Base-by-base conservation (phyloP, 768 basidiomycete species). In the Suillus brevipes region DNA sequence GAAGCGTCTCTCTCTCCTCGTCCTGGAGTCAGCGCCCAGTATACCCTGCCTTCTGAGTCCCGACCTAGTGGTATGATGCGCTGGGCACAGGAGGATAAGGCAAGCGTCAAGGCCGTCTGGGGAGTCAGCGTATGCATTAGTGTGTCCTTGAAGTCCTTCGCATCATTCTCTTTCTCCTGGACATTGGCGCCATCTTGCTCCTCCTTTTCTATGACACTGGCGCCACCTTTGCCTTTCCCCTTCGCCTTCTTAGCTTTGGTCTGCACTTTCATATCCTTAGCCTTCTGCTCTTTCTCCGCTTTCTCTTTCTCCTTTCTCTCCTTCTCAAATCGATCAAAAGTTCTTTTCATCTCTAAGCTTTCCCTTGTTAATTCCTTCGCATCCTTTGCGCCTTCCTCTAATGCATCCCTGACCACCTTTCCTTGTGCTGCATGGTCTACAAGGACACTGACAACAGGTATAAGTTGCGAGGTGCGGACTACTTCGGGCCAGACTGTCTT, bases 21-120 rank as follows among this genome's bases (percentile, higher is more conserved):
- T 23, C 87, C 83, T 6, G 91, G 88, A 0, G 86, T 84, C 34
- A 91, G 76, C 12, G 83, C 84, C 79, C 87, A 92, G 72, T 91
- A 94, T 23, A 80, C 69, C 23, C 91, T 84, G 13, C 89, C 89
- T 8, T 88, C 89, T 16, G 73, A 65, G 70, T 94, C 92, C 34
- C 76, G 80, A n/a, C 92, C 92, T n/a, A 92, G 78, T 1, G 85
- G 79, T 8, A 77, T 74, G 67, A 87, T 86, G 20, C 92, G 87
- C 3, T 84, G 78, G 3, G 83, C 72, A 67, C 78, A 84, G 9
- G 80, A 78, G 4, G 80, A 77, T 34, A 74, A 70, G 4, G 82
- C 76, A 18, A 91, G 74, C 64, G 84, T 85, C n/a, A 83, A 72
- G 0, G 85, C 83, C 3, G 40, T 59, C 18, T 59, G 38, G 25